phyloP scores from a whole-genome alignment of 176 grass and related monocot genomes.

The Saccharum officinarum region DNA sequence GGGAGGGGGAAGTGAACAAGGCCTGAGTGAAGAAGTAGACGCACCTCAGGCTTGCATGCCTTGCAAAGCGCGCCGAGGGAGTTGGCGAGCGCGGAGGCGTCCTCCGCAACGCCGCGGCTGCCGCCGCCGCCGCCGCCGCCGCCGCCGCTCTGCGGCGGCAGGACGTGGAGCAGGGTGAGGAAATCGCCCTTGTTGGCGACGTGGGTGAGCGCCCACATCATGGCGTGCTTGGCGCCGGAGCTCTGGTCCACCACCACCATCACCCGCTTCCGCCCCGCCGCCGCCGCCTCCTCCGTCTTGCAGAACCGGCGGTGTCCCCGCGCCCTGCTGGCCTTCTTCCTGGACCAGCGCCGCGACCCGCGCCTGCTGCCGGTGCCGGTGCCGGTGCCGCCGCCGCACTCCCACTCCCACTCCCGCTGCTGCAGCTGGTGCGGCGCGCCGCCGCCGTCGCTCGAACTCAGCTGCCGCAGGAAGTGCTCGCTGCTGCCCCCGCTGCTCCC shows the following conservation, averaged over 20 bases:
- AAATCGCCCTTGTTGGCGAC: conserved; percentile 84
- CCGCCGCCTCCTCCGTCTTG: conserved; percentile 28
- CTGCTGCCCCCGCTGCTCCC: conserved; percentile 64
- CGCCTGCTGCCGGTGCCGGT: conserved; percentile 20
- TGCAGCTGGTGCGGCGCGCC: not conserved
- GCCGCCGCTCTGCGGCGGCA: conserved; percentile 45
- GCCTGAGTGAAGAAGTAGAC: not conserved
- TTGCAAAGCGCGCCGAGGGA: conserved; percentile 83
- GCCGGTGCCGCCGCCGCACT: conserved; percentile 5
- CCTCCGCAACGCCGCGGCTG: conserved; percentile 8
- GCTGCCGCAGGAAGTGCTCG: conserved; percentile 69
- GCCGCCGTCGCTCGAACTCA: conserved; percentile 56
- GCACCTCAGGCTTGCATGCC: conserved; percentile 85
- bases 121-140: not conserved
- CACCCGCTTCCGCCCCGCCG: conserved; percentile 66
- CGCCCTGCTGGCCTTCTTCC: conserved; percentile 2
- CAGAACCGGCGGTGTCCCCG: conserved; percentile 40
- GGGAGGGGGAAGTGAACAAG: too few relatives aligned
- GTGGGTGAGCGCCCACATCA: conserved; percentile 97
- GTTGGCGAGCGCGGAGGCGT: conserved; percentile 56
- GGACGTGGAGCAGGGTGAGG: conserved; percentile 80
- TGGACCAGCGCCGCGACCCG: conserved; percentile 75
- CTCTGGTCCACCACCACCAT: conserved; percentile 96
- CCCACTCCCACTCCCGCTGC: conserved; percentile 44
- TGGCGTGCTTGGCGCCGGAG: conserved; percentile 81